These are phyloP conservation scores for Pythium insidiosum DNA, from an alignment of 352 stramenopile species.

Conservation along the genomic window DNA sequence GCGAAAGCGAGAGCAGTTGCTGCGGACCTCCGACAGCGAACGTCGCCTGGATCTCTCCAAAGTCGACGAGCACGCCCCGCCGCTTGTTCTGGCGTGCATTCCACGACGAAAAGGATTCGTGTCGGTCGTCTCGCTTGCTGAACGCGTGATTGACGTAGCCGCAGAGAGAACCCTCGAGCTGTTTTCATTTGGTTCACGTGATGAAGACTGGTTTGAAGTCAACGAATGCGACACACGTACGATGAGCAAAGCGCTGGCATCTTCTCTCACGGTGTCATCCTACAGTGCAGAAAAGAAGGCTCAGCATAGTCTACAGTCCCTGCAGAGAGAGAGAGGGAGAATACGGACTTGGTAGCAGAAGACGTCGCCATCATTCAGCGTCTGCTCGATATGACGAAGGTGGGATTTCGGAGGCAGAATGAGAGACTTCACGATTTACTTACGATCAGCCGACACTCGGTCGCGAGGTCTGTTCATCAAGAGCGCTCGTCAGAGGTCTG, in stretches of 20 bases:
- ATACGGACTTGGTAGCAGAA: slow-evolving; percentile 67
- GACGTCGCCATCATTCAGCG: slow-evolving; percentile 50
- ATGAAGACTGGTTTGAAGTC: background rate
- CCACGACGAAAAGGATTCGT: slow-evolving; percentile 36
- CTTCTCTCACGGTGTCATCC: slow-evolving; percentile 32
- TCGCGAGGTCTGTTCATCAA: slow-evolving; percentile 34
- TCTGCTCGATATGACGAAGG: slow-evolving; percentile 18
- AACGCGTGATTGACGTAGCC: slow-evolving; percentile 64
- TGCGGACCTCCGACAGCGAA: slow-evolving; percentile 34
- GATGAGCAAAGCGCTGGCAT: slow-evolving; percentile 35
- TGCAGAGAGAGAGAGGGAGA: no score
- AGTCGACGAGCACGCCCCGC: slow-evolving; percentile 46
- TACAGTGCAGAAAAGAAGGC: no score
- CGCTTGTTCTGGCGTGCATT: slow-evolving; percentile 34
- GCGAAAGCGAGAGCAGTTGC: background rate
- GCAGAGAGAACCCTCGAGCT: slow-evolving; percentile 65
- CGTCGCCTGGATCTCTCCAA: slow-evolving; percentile 53
- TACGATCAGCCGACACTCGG: slow-evolving; percentile 42
- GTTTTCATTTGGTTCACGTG: background rate
- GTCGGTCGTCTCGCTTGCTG: slow-evolving; percentile 23
- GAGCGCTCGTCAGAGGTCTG: background rate
- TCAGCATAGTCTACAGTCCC: no score
- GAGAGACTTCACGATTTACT: background rate
- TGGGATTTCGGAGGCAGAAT: background rate
- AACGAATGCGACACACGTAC: slow-evolving; percentile 13